phyloP scores from a whole-genome alignment of 139 green algal genomes.

The Nannochloris sp. region DNA sequence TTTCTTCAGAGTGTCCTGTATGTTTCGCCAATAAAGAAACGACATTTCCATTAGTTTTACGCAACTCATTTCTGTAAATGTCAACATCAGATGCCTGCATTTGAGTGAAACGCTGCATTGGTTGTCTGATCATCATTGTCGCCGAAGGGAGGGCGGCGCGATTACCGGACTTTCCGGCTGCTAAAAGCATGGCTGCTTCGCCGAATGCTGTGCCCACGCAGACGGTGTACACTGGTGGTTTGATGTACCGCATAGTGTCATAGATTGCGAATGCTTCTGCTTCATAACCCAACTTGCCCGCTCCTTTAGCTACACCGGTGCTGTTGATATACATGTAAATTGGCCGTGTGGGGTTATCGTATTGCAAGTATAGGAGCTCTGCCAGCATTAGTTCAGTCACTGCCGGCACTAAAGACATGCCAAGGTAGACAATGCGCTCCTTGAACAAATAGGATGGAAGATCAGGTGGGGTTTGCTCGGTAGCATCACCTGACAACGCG shows the following conservation, averaged over 20 bases:
- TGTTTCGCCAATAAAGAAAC: conserved; percentile 66
- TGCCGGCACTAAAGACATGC: conserved; percentile 82
- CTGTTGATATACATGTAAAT: conserved; percentile 99
- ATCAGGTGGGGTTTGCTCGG: conserved; percentile 83
- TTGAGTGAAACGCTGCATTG: conserved; percentile 77
- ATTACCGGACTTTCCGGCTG: conserved; percentile 81
- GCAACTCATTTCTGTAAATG: conserved; percentile 89
- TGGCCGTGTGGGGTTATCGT: conserved; percentile 42
- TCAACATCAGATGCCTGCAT: conserved; percentile 96
- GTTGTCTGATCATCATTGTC: conserved; percentile 97
- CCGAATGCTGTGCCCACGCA: conserved; percentile 92
- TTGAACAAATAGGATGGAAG: conserved; percentile 97
- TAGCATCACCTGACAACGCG: conserved; percentile 60
- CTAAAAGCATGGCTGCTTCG: conserved; percentile 92
- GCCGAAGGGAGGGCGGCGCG: conserved; percentile 85
- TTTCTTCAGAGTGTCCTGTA: conserved; percentile 70
- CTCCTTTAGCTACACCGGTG: conserved; percentile 86
- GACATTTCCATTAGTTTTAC: conserved; percentile 82
- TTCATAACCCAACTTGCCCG: conserved; percentile 93
- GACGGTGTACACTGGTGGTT: conserved; percentile 81
- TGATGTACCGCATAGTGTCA: conserved; percentile 93
- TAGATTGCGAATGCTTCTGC: conserved; percentile 97
- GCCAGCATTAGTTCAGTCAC: conserved; percentile 87
- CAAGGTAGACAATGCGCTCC: conserved; percentile 97
- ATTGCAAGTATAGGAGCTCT: conserved; percentile 85